phyloP scores from a whole-genome alignment of 169 alveolate species.

The Condylostoma magnum region DNA sequence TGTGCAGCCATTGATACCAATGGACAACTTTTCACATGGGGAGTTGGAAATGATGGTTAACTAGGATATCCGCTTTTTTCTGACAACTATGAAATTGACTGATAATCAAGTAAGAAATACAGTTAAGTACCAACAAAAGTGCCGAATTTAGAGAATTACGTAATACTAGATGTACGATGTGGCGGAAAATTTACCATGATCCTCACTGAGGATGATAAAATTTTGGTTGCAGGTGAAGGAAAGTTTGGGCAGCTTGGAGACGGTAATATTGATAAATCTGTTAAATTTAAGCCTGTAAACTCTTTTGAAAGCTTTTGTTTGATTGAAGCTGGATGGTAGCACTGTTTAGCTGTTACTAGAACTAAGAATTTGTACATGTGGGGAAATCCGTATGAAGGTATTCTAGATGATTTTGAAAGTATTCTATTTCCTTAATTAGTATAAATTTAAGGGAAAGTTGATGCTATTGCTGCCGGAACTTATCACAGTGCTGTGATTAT shows the following conservation, averaged over 20 bases:
- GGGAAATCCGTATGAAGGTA: constrained; percentile 85
- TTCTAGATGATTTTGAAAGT: constrained; percentile 53
- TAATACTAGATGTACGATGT: constrained; percentile 32
- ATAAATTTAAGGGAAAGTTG: constrained; percentile 29
- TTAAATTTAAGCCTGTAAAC: constrained; percentile 48
- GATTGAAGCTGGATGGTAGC: constrained; percentile 87
- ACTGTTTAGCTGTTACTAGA: constrained; percentile 51
- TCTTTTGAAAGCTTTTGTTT: constrained; percentile 52
- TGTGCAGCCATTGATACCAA: constrained; percentile 75
- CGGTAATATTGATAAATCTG: constrained; percentile 25
- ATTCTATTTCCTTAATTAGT: constrained; percentile 43
- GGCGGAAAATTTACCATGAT: constrained; percentile 57
- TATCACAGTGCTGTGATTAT: constrained; percentile 79
- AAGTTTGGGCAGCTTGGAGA: constrained; percentile 55
- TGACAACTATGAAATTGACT: background rate
- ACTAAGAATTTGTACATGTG: constrained; percentile 73
- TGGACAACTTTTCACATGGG: constrained; percentile 89
- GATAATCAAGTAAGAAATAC: background rate
- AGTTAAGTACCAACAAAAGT: background rate
- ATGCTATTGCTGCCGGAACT: constrained; percentile 86
- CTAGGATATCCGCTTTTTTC: constrained; percentile 7
- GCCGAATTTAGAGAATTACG: constrained; percentile 9
- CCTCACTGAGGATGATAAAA: constrained; percentile 62
- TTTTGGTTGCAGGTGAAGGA: constrained; percentile 73
- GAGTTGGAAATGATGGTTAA: constrained; percentile 76